Evolutionary conservation across 495 filamentous ascomycete species (phyloP), one percentile per base, ranked within the genome.

Genomic region (Xylona heveae): DNA sequence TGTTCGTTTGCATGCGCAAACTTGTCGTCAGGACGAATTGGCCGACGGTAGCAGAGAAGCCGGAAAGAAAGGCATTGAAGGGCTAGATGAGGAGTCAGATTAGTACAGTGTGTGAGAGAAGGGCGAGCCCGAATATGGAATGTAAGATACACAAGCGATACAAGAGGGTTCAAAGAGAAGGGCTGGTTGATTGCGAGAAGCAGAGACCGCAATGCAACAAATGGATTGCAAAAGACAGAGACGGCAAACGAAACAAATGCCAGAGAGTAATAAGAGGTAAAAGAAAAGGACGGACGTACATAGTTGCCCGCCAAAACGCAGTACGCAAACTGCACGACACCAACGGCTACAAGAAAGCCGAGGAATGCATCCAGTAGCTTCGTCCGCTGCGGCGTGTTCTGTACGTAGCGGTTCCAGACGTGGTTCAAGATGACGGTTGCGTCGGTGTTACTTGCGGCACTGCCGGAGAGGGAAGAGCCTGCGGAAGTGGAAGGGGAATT

Each of bases 41-140:
- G 13, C 90, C 88, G 29, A 97, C 85, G 2, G 90, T 88, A 7
- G 85, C 85, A 26, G 66, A 71, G 61, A 97, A 97, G 27, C 90
- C 90, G 19, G 82, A 74, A 25, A 97, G 64, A 60, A 97, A 97
- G 42, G 88, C 88, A 53, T 97, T 97, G 67, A 97, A 97, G 5
- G 88, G 88, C 83, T 95, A 41, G 9, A 25, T 25, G n/a, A n/a
- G n/a, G n/a, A n/a, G n/a, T n/a, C n/a, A n/a, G n/a, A n/a, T n/a
- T n/a, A n/a, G n/a, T n/a, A n/a, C n/a, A n/a, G n/a, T n/a, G n/a
- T n/a, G n/a, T n/a, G n/a, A n/a, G n/a, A n/a, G n/a, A n/a, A n/a
- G n/a, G n/a, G n/a, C n/a, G n/a, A n/a, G n/a, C n/a, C n/a, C n/a
- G n/a, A n/a, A n/a, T n/a, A n/a, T n/a, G n/a, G n/a, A n/a, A n/a